phyloP scores from a whole-genome alignment of 2,329 filamentous ascomycete species.

The Fusarium transvaalense region DNA sequence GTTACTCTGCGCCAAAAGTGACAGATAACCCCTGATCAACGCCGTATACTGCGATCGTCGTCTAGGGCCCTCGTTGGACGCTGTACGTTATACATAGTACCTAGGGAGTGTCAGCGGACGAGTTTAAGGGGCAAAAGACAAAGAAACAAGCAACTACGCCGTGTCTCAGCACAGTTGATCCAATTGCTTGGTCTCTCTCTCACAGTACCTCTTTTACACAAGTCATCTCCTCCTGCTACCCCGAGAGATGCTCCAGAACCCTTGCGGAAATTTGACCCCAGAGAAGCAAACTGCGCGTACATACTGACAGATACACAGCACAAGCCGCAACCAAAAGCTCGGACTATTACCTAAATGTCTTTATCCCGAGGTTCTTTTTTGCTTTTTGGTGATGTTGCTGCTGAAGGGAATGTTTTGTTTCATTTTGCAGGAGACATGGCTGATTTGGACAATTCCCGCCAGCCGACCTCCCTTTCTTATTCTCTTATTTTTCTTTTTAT shows the following conservation, averaged over 20 bases:
- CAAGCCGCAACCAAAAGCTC: conserved; percentile 31
- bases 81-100: not conserved
- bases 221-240: not conserved
- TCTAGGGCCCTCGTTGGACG: conserved; percentile 27
- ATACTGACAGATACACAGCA: conserved; percentile 7
- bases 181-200: not conserved
- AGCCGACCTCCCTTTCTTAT: conserved; percentile 18
- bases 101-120: not conserved
- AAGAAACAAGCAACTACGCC: not conserved
- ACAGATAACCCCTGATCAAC: conserved; percentile 31
- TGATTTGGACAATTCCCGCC: conserved; percentile 26
- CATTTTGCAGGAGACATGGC: conserved; percentile 26
- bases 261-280: conserved; percentile 18
- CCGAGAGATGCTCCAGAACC: conserved; percentile 2
- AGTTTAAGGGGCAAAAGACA: not conserved
- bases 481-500: conserved; percentile 12
- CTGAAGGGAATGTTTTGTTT: conserved; percentile 37
- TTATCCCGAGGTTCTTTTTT: conserved; percentile 8
- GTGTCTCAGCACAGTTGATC: not conserved
- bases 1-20: conserved; percentile 36
- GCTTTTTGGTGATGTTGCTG: conserved; percentile 25
- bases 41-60: conserved; percentile 40
- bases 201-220: not conserved
- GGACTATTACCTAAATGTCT: conserved; percentile 15
- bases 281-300: conserved; percentile 7